A percentile compares a stretch with the other conserved stretches of the same genome.
Conservation (phyloP, 257 asterid genomes). For the Eucommia ulmoides region DNA sequence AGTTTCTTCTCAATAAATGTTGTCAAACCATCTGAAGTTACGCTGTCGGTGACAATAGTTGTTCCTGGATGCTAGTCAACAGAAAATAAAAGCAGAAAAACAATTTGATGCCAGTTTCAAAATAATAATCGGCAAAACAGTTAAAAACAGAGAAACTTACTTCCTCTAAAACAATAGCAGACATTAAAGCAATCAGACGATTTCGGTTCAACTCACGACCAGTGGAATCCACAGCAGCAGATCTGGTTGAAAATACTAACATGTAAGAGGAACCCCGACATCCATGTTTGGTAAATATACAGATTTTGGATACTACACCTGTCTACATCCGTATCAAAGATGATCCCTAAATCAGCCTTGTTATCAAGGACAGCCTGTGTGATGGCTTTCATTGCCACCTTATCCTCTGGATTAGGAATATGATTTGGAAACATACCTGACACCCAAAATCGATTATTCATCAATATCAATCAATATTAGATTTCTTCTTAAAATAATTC, state of each 20-base stretch:
- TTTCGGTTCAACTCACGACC: slow-evolving; percentile 86
- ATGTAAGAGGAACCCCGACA: slow-evolving; percentile 10
- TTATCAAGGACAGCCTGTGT: slow-evolving; percentile 74
- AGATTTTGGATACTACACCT: slow-evolving; percentile 53
- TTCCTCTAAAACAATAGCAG: slow-evolving; percentile 95
- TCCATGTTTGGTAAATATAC: neutral
- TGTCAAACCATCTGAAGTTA: slow-evolving; percentile 96
- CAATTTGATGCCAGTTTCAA: slow-evolving; percentile 12
- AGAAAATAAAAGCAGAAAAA: slow-evolving; percentile 13
- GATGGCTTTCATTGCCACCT: slow-evolving; percentile 90
- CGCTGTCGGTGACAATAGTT: slow-evolving; percentile 92
- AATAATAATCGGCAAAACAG: slow-evolving; percentile 3
- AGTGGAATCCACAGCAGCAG: slow-evolving; percentile 97
- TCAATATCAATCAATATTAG: slow-evolving; percentile 1
- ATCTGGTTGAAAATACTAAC: slow-evolving; percentile 33
- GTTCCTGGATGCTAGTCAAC: slow-evolving; percentile 86
- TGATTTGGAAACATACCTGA: slow-evolving; percentile 95
- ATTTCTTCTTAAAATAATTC: slow-evolving; percentile 6
- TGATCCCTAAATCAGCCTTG: slow-evolving; percentile 92
- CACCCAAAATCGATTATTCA: slow-evolving; percentile 5
- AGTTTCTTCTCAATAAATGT: slow-evolving; percentile 82
- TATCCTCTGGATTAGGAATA: slow-evolving; percentile 98
- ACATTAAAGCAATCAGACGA: slow-evolving; percentile 86
- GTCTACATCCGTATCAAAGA: slow-evolving; percentile 98
- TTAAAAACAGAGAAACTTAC: slow-evolving; percentile 27